phyloP scores from a whole-genome alignment of 495 filamentous ascomycete species.

The Chaetomium fimeti region DNA sequence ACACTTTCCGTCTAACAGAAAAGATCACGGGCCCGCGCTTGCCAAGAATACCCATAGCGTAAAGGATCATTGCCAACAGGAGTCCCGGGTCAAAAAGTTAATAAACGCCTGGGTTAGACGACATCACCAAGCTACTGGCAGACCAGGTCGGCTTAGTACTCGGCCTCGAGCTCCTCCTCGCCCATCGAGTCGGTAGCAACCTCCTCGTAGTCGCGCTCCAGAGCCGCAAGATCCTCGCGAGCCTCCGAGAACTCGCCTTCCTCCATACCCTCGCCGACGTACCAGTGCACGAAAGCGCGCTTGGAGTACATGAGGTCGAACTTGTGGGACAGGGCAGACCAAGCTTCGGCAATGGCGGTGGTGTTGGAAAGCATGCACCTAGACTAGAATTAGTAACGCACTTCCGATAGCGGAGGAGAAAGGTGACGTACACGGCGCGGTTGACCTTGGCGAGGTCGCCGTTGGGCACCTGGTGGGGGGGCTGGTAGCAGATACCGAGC shows the following conservation, averaged over 20 bases:
- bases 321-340: constrained; percentile 95
- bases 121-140: constrained; percentile 14
- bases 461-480: constrained; percentile 90
- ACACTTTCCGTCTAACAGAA: constrained; percentile 37
- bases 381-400: constrained; percentile 16
- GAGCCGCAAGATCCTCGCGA: constrained; percentile 93
- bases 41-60: constrained; percentile 36
- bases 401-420: constrained; percentile 7
- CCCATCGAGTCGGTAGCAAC: constrained; percentile 94
- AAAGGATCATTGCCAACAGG: constrained; percentile 27
- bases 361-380: constrained; percentile 99
- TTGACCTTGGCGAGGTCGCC: constrained; percentile 95
- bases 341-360: constrained; percentile 97
- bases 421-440: constrained; percentile 82
- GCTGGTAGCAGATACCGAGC: constrained; percentile 99
- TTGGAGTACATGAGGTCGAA: constrained; percentile 99
- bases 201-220: constrained; percentile 99
- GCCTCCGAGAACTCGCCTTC: constrained; percentile 99
- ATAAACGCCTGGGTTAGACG: constrained; percentile 13
- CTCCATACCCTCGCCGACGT: constrained; percentile 99
- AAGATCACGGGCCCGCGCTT: constrained; percentile 33
- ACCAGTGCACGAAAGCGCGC: constrained; percentile 99
- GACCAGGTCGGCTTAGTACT: constrained; percentile 68
- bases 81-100: constrained; percentile 23
- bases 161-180: constrained; percentile 84